phyloP scores from a whole-genome alignment of 139 green algal species.

The Penium margaritaceum region DNA sequence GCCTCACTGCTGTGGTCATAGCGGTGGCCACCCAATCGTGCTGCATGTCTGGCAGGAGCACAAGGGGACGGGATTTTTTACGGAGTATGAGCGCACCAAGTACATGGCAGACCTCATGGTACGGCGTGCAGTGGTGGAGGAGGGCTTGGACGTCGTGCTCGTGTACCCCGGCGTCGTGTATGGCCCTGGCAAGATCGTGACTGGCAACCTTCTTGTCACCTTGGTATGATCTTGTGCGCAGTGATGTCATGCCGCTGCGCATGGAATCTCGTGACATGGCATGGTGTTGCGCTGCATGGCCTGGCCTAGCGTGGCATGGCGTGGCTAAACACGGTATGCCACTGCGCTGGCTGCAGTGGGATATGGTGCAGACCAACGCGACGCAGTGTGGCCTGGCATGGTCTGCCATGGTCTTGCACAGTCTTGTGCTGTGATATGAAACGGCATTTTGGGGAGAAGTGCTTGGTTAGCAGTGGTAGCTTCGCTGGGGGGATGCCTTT shows the following conservation, averaged over 20 bases:
- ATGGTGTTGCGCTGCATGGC: background rate
- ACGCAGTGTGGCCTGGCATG: background rate
- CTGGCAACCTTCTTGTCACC: background rate
- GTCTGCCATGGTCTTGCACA: background rate
- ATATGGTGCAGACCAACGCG: background rate
- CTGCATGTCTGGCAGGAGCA: background rate
- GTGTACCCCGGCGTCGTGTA: conserved; percentile 25
- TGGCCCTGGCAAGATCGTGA: background rate
- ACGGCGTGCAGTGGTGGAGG: background rate
- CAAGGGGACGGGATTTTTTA: background rate
- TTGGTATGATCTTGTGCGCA: background rate
- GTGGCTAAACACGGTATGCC: background rate
- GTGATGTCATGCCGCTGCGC: background rate
- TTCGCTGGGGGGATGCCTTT: background rate
- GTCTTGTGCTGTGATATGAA: background rate
- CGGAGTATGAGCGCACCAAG: conserved; percentile 25
- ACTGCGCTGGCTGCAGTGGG: no score
- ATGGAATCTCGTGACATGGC: background rate
- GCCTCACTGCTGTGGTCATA: no score
- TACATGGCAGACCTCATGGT: conserved; percentile 1
- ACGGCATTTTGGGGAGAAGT: no score
- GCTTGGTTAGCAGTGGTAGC: no score
- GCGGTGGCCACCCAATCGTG: no score
- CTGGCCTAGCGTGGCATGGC: background rate
- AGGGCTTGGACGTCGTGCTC: conserved; percentile 7